Evolutionary conservation across 1,139 yeast species (phyloP), one percentile per base, ranked within the genome.

Genomic region (Kodamaea plutei): DNA sequence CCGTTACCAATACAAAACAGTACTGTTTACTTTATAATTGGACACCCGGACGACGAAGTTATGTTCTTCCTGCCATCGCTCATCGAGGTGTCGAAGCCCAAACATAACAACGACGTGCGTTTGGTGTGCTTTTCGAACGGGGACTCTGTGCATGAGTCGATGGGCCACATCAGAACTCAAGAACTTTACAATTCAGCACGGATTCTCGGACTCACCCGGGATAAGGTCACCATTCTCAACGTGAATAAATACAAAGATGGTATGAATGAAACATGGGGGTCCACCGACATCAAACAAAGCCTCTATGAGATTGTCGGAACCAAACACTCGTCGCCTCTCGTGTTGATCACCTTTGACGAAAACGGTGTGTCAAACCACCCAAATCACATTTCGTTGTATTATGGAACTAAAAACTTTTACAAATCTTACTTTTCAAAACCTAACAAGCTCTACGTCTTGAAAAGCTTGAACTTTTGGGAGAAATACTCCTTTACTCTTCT

Each of bases 21-120:
- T 22, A 52, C 60, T 1, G 60, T 45, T 11, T 71, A 69, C 40
- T 61, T 84, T 29, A 64, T 91, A 12, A 80, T 88, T 25, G 96
- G 96, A 1, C 99, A 93, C 56, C 99, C 99, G 0, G 99, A 93
- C 56, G 99, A 93, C 54, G 99, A 93, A 57, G 91, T 88, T 35
- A 93, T 93, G 98, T 93, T 93, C 58, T 93, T 91, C 50, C 76
- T 89, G 1, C 98, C 98, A 0, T 69, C 94, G 0, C 48, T 87
- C 26, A 56, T 74, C 7, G 82, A 75, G 41, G 47, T 79, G 33
- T 42, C 61, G 20, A 74, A 78, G 36, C 54, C 63, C 3, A 53
- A 63, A 40, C 63, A 76, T 43, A 56, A 65, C 39, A 81, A 81
- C 46, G 45, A 54, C 5, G 61, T 87, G 14, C 64, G 73, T 28